Base-by-base conservation (phyloP, 345 rosid species). In the Melaleuca quinquenervia region DNA sequence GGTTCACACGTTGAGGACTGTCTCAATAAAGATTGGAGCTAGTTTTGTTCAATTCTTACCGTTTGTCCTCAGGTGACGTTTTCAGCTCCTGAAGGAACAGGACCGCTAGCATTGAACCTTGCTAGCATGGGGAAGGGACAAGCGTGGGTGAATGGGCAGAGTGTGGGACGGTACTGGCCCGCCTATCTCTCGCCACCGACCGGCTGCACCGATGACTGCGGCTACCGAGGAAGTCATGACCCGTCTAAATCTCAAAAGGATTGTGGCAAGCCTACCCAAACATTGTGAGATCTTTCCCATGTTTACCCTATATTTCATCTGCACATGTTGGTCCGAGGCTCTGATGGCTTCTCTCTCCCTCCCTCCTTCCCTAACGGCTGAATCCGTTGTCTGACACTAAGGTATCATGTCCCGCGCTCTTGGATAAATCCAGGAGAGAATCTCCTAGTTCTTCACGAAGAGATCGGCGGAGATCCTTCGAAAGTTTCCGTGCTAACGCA, bases 111-210 rank as follows among this genome's bases (percentile, higher is more conserved):
- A 32, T 84, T 94, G 36, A 91, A 94, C 82, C 94, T 94, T 29
- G 36, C 93, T 58, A 87, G 93, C 90, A 93, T 94, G 95, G 94
- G 95, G 62, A 94, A 94, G 86, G 94, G 96, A 83, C 93, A 93
- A 89, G 96, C 94, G 29, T 93, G 95, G 96, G 90, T 94, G 44
- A 93, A 94, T 18, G 94, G 95, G 36, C 90, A 91, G 76, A 89
- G 91, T 87, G 90, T 92, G 16, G 94, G 96, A 21, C 90, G 93
- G 83, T 93, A 94, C 87, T 94, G 96, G 95, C 89, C 92, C 0
- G 90, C 92, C 22, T 91, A 93, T 89, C 93, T 89, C 54, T 89
- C 95, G 10, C 92, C 93, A 3, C 15, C 90, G 27, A 87, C 86
- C 1, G 93, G 93, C 84, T 93, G 95, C 83, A 88, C 86, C 21